Conservation (phyloP, 179 eudicot genomes). For the Drosera spatulata region DNA sequence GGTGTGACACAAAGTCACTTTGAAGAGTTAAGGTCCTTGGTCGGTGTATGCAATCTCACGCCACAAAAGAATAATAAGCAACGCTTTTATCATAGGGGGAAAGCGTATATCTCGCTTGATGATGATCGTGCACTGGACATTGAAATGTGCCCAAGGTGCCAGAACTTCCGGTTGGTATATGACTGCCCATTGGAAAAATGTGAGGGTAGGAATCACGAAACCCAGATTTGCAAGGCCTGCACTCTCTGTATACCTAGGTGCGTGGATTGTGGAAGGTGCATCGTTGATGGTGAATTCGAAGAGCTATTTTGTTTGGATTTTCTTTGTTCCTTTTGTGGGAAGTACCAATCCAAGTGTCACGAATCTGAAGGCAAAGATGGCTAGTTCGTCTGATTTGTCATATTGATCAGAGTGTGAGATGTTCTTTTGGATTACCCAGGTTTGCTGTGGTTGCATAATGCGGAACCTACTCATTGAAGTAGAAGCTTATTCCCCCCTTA, state of each 20-base stretch:
- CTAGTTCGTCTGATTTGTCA: conserved; percentile 4
- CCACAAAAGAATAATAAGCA: conserved; percentile 26
- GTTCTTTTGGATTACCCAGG: no score
- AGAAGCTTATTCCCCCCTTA: no score
- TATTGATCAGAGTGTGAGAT: no score
- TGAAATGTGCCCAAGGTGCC: conserved; percentile 72
- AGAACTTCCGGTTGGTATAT: conserved; percentile 53
- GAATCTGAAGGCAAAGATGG: conserved; percentile 17
- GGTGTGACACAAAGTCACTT: conserved; percentile 45
- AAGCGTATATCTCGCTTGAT: conserved; percentile 29
- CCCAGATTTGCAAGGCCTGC: conserved; percentile 68
- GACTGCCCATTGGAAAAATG: conserved; percentile 75
- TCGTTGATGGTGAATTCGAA: conserved; percentile 41
- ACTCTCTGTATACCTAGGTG: conserved; percentile 65
- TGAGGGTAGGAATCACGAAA: conserved; percentile 23
- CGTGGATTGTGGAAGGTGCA: conserved; percentile 66
- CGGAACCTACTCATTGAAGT: no score
- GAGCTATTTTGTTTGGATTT: conserved; percentile 68
- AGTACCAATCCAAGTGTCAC: conserved; percentile 9
- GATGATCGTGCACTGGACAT: conserved; percentile 77
- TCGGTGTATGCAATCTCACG: conserved; percentile 19
- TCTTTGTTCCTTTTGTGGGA: conserved; percentile 51
- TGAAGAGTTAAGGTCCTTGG: conserved; percentile 49
- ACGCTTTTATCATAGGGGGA: conserved; percentile 37
- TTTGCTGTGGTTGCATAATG: no score